Conservation (phyloP, 768 basidiomycete genomes). For the Mrakia gelida region DNA sequence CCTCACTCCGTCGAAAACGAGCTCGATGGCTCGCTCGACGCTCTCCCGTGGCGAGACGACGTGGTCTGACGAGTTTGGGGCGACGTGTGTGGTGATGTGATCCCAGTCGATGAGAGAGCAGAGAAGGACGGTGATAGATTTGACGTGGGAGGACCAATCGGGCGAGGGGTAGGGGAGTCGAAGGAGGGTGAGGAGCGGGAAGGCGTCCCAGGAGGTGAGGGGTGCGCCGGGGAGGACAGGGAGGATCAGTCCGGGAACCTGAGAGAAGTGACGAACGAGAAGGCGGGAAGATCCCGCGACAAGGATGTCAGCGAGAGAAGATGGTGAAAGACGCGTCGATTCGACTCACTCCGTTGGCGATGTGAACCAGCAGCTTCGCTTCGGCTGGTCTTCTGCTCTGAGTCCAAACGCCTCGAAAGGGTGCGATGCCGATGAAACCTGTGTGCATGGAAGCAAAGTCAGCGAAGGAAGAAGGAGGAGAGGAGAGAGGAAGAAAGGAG, state of each 20-base stretch:
- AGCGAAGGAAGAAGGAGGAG: not conserved
- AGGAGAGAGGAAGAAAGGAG: not conserved
- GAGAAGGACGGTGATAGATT: not conserved
- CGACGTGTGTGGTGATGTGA: not conserved
- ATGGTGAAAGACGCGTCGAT: too few species aligned
- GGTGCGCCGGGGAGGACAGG: not conserved
- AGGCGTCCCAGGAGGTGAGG: not conserved
- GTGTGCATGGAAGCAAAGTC: not conserved
- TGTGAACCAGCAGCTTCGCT: not conserved
- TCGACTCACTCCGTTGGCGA: conserved; percentile 8
- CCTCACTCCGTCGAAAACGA: not conserved
- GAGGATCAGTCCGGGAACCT: not conserved
- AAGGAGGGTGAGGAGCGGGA: not conserved
- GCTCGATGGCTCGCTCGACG: not conserved
- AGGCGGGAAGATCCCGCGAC: not conserved
- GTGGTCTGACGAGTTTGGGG: not conserved
- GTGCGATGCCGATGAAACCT: not conserved
- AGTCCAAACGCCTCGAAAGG: not conserved
- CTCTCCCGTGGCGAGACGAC: not conserved
- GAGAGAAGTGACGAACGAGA: not conserved
- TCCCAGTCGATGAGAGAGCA: conserved; percentile 1
- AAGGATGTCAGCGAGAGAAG: not conserved
- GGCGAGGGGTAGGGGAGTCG: not conserved
- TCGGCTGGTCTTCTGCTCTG: not conserved
- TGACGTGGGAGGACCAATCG: not conserved